Evolutionary conservation across 2,329 filamentous ascomycete genomes (phyloP).

Genomic region (Trichoderma pleuroti): DNA sequence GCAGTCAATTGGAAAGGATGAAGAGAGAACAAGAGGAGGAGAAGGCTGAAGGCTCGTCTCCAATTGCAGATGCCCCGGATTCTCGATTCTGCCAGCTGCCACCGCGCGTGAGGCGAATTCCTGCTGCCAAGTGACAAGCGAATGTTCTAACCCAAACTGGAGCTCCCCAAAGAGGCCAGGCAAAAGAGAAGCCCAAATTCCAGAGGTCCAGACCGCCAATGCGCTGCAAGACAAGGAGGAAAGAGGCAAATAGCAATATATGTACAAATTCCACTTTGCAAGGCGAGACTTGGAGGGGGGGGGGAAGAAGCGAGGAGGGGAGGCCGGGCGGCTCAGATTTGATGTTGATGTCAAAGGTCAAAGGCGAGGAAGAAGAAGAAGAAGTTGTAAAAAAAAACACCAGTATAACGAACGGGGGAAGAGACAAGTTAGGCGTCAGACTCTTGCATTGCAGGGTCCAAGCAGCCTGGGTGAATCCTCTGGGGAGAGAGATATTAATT

Average conservation of each 20-base stretch:
- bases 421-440: constrained; percentile 8
- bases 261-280: neutral
- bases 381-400: neutral
- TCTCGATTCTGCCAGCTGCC: constrained; percentile 7
- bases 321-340: neutral
- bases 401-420: neutral
- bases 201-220: neutral
- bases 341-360: neutral
- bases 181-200: constrained; percentile 3
- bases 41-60: neutral
- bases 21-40: neutral
- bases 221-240: constrained; percentile 3
- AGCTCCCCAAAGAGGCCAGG: neutral
- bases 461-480: neutral
- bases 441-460: constrained; percentile 1
- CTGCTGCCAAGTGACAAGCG: constrained; percentile 6
- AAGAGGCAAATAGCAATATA: neutral
- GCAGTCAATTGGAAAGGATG: neutral
- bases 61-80: constrained; percentile 2
- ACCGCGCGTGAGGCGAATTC: constrained; percentile 8
- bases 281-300: neutral
- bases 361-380: neutral
- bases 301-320: neutral
- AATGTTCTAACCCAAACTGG: constrained; percentile 13
- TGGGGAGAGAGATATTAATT: neutral